Evolutionary conservation across 495 filamentous ascomycete genomes (phyloP), one percentile per base, ranked within the genome.

Genomic region (Penicillium longicatenatum): DNA sequence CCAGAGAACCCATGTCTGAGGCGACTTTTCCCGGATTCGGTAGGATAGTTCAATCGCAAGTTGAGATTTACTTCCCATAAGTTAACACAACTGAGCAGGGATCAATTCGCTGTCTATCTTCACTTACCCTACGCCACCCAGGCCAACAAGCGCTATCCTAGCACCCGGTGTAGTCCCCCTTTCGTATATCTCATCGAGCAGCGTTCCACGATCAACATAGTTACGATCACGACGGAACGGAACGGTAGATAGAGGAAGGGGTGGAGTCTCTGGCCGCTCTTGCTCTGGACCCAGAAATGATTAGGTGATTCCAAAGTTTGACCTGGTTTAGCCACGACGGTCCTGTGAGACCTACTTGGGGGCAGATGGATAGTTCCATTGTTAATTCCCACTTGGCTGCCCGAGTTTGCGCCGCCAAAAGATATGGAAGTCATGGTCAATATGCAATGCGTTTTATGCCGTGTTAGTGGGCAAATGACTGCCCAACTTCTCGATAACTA

Each of bases 1-100:
- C 79, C 81, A 84, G 60, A 83, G 78, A 14, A 82, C 72, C 70
- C 70, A 78, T 22, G 70, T 80, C 24, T 69, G 44, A 8, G 73
- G 76, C 17, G 63, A 76, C 26, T 76, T 57, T 14, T 56, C 54
- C 59, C 66, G 68, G n/a, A 60, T 54, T 56, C 59, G 64, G 57
- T 79, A 78, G 17, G 56, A 30, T 51, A 76, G 66, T 62, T 79
- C 66, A 43, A 77, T 73, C 10, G 75, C 75, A 49, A 76, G 59
- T 42, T 74, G 70, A 12, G 74, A 68, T 59, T 76, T 77, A 4
- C 74, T 75, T 33, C 11, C n/a, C n/a, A n/a, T n/a, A n/a, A n/a
- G n/a, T n/a, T n/a, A n/a, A 10, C 24, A 22, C 6, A 24, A 1
- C 2, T 41, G 10, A 52, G 17, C 11, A 52, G 7, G 41, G n/a